Evolutionary conservation across 140 eudicot genomes (phyloP).

Genomic region (Bidens hawaiensis): DNA sequence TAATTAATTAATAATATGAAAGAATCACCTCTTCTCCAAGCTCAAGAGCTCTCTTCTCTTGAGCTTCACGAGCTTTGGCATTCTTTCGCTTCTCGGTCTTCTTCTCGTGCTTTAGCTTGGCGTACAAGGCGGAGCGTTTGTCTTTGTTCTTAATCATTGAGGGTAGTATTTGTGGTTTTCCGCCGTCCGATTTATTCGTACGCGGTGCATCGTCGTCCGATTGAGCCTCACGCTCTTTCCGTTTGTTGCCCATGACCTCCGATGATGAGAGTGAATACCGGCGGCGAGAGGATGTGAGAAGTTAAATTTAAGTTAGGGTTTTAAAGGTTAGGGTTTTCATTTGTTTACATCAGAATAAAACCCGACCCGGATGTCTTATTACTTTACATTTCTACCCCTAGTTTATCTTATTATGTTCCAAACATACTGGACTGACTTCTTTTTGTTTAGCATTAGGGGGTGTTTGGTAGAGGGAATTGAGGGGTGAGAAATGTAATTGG

Average conservation of each 20-base stretch:
- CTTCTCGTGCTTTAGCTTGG: slow-evolving; percentile 77
- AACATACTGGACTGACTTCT: no score
- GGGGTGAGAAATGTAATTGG: no score
- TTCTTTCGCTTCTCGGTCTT: slow-evolving; percentile 69
- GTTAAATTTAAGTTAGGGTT: slow-evolving; percentile 3
- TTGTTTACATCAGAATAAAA: background rate
- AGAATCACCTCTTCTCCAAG: slow-evolving; percentile 76
- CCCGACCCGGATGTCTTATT: no score
- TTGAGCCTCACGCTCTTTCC: slow-evolving; percentile 27
- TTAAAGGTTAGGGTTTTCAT: slow-evolving; percentile 23
- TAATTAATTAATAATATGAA: background rate
- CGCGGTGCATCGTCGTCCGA: slow-evolving; percentile 33
- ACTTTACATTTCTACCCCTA: no score
- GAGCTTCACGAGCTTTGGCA: slow-evolving; percentile 76
- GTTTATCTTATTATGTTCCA: no score
- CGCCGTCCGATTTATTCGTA: slow-evolving; percentile 14
- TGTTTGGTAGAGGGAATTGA: no score
- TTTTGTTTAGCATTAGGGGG: no score
- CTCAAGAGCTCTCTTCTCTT: slow-evolving; percentile 74
- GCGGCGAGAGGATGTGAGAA: background rate
- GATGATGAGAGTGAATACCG: background rate
- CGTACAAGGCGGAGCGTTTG: slow-evolving; percentile 63
- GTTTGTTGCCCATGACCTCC: slow-evolving; percentile 33
- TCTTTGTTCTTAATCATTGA: slow-evolving; percentile 87
- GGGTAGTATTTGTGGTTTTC: slow-evolving; percentile 46